A percentile compares a stretch with the other conserved stretches of the same genome.
These are phyloP conservation scores for Diaporthe sp. DNA, from an alignment of 2,329 filamentous ascomycete species.

Conservation along the genomic window DNA sequence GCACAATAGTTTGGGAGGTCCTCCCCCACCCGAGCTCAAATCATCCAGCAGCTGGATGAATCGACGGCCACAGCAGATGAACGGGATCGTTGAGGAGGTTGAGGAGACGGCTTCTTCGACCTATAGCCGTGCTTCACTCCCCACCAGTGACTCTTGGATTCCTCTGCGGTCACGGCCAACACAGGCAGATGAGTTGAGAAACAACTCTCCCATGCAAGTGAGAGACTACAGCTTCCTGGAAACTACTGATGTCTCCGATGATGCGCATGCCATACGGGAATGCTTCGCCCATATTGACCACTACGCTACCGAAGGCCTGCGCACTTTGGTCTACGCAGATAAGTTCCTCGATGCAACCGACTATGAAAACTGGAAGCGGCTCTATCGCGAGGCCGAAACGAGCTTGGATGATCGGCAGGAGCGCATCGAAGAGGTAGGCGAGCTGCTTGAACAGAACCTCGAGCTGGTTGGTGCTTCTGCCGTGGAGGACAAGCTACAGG, in stretches of 20 bases:
- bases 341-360: slow-evolving; percentile 79
- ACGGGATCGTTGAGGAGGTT: not conserved
- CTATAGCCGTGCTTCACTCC: not conserved
- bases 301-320: slow-evolving; percentile 85
- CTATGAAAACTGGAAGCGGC: slow-evolving; percentile 79
- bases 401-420: slow-evolving; percentile 81
- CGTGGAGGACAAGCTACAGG: slow-evolving; percentile 89
- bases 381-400: slow-evolving; percentile 81
- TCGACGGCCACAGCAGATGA: not conserved
- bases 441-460: slow-evolving; percentile 80
- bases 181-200: slow-evolving; percentile 42
- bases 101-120: not conserved
- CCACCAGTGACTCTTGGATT: slow-evolving; percentile 22
- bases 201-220: slow-evolving; percentile 46
- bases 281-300: slow-evolving; percentile 91
- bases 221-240: slow-evolving; percentile 65
- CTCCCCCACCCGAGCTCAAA: slow-evolving; percentile 51
- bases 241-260: slow-evolving; percentile 57
- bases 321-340: slow-evolving; percentile 84
- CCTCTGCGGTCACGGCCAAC: slow-evolving; percentile 53
- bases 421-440: slow-evolving; percentile 81
- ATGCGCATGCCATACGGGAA: slow-evolving; percentile 76
- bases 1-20: slow-evolving; percentile 68
- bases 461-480: slow-evolving; percentile 86
- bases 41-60: not conserved